Base-by-base conservation (phyloP, 108 stramenopile species). In the Schizochytrium sp. region DNA sequence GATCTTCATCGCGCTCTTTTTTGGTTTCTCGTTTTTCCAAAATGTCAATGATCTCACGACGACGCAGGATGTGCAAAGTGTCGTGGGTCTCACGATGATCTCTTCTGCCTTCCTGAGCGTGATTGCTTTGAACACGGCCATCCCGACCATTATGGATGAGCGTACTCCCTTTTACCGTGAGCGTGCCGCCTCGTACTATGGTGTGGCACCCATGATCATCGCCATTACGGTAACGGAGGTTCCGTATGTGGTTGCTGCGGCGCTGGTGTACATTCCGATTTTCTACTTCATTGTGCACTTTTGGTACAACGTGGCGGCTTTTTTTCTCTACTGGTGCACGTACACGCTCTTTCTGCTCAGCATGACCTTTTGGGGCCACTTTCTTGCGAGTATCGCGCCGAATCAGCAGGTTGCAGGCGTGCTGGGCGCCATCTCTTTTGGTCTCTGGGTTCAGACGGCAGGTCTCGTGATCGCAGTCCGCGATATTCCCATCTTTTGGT, bases 161-260 rank as follows among this genome's bases (percentile, higher is more conserved):
- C 90, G 94, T 23, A 91, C 93, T 58, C 91, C 93, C 71, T 94
- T 92, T 72, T 94, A 94, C 72, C 89, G 92, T 21, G 93, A 94
- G 63, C 90, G 91, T 23, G 92, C 93, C 12, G 89, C 93, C 45
- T 91, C 91, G n/a, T 93, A 93, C 92, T 89, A 89, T 28, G 8
- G 44, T 16, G 41, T 88, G 16, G 44, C 44, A 6, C 18, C 58
- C 25, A 72, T 43, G 41, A 19, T 34, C 51, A 44, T 89, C 5
- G 47, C 83, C 21, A n/a, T 87, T 5, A 51, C 76, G 16, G 10
- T 87, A 12, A 25, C 23, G 25, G 89, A 89, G 60, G n/a, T 58
- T 5, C 47, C 51, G 21, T 89, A 47, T 58, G 28, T 87, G 29
- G 4, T 44, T 25, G 45, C 28, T 5, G 34, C 88, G 6, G 10